Evolutionary conservation across 2,329 filamentous ascomycete species (phyloP).

Genomic region (Trichoderma harzianum): DNA sequence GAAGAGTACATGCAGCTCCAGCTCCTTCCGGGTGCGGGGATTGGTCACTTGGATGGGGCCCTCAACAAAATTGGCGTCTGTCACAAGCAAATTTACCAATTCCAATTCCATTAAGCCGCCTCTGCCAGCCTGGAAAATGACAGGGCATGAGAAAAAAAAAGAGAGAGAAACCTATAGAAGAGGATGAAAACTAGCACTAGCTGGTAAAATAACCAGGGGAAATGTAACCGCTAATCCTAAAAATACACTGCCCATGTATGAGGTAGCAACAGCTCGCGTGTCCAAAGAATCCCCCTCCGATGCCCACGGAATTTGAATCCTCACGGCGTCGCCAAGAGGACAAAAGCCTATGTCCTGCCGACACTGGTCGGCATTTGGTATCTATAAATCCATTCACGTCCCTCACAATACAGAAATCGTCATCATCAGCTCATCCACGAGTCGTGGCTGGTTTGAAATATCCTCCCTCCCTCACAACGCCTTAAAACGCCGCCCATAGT

Average conservation of each 20-base stretch:
- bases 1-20: background rate
- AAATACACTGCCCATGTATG: slow-evolving; percentile 7
- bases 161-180: background rate
- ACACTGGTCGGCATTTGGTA: background rate
- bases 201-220: background rate
- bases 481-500: slow-evolving; percentile 15
- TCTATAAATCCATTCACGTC: slow-evolving; percentile 11
- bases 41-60: slow-evolving; percentile 13
- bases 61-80: slow-evolving; percentile 23
- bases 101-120: background rate
- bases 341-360: background rate
- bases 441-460: background rate
- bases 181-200: background rate
- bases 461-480: slow-evolving; percentile 3
- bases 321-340: background rate
- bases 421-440: slow-evolving; percentile 23
- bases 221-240: background rate
- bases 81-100: slow-evolving; percentile 13
- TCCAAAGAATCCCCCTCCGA: background rate
- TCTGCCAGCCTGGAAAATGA: background rate
- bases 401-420: slow-evolving; percentile 21
- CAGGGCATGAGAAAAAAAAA: background rate
- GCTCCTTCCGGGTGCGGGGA: slow-evolving; percentile 11
- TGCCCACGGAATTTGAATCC: background rate
- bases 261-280: background rate